Conservation (phyloP, 257 asterid genomes). For the Parsonsia alboflavescens region DNA sequence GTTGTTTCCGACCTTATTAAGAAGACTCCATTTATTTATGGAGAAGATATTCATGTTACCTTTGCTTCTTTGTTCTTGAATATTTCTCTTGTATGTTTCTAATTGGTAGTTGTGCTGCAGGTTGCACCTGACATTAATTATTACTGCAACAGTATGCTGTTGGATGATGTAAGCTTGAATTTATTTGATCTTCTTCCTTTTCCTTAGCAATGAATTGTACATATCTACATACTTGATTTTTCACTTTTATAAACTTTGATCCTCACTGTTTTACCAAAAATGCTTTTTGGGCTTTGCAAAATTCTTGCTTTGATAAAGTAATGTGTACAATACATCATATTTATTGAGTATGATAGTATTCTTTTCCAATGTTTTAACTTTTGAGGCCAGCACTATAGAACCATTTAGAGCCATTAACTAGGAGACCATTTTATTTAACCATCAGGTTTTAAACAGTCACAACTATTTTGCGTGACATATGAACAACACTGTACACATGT, state of each 20-base stretch:
- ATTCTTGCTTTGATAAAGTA: background rate
- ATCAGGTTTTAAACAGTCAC: background rate
- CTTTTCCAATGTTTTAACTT: no score
- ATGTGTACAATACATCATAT: background rate
- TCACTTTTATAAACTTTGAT: background rate
- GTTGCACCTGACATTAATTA: slow-evolving; percentile 85
- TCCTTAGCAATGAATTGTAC: slow-evolving; percentile 4
- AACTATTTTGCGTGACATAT: background rate
- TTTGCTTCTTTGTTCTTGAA: background rate
- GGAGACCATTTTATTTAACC: background rate
- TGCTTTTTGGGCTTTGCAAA: background rate
- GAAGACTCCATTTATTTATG: background rate
- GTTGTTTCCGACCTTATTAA: background rate
- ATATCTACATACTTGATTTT: background rate
- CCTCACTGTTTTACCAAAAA: background rate
- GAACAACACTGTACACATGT: background rate
- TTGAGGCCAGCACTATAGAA: background rate
- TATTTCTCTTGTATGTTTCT: slow-evolving; percentile 7
- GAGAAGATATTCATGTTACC: background rate
- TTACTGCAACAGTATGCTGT: slow-evolving; percentile 95
- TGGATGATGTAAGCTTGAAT: slow-evolving; percentile 90
- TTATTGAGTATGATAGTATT: background rate
- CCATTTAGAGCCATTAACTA: background rate
- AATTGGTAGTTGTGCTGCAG: slow-evolving; percentile 37
- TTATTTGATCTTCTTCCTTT: slow-evolving; percentile 13